A percentile compares a stretch with the other conserved stretches of the same genome.
Evolutionary conservation across 805 yeast species (phyloP).

Genomic region (Saturnispora silvae): DNA sequence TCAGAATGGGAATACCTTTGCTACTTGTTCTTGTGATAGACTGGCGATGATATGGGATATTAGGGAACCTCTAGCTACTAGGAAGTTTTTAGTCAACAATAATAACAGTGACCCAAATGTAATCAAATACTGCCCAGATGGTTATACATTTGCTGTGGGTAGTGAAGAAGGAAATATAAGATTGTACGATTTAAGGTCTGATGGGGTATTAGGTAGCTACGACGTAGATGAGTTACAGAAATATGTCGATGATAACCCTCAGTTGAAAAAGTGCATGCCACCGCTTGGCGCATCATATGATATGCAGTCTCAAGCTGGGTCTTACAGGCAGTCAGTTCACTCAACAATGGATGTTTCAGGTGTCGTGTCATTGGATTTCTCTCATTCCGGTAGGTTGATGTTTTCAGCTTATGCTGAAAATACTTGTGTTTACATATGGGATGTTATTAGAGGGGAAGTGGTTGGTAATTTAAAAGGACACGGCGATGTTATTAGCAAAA

Average conservation of each 20-base stretch:
- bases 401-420: slow-evolving; percentile 68
- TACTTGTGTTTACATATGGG: slow-evolving; percentile 66
- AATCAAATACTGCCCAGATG: slow-evolving; percentile 56
- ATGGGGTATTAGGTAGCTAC: slow-evolving; percentile 53
- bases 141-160: slow-evolving; percentile 61
- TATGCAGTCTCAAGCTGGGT: slow-evolving; percentile 13
- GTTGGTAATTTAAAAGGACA: slow-evolving; percentile 64
- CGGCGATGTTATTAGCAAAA: slow-evolving; percentile 47
- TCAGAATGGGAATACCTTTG: slow-evolving; percentile 29
- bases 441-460: slow-evolving; percentile 50
- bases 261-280: slow-evolving; percentile 3
- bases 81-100: slow-evolving; percentile 41
- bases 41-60: slow-evolving; percentile 57
- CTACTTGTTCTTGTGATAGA: slow-evolving; percentile 63
- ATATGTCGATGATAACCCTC: slow-evolving; percentile 7
- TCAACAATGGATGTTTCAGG: slow-evolving; percentile 50
- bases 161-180: slow-evolving; percentile 68
- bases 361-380: slow-evolving; percentile 60
- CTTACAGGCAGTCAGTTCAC: slow-evolving; percentile 19
- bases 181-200: slow-evolving; percentile 67
- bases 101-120: slow-evolving; percentile 51
- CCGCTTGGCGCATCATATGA: not conserved
- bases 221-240: slow-evolving; percentile 16
- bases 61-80: slow-evolving; percentile 30
- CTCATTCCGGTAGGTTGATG: slow-evolving; percentile 63